Conservation (phyloP, 2,329 filamentous ascomycete genomes). For the Sclerotinia sclerotiorum region DNA sequence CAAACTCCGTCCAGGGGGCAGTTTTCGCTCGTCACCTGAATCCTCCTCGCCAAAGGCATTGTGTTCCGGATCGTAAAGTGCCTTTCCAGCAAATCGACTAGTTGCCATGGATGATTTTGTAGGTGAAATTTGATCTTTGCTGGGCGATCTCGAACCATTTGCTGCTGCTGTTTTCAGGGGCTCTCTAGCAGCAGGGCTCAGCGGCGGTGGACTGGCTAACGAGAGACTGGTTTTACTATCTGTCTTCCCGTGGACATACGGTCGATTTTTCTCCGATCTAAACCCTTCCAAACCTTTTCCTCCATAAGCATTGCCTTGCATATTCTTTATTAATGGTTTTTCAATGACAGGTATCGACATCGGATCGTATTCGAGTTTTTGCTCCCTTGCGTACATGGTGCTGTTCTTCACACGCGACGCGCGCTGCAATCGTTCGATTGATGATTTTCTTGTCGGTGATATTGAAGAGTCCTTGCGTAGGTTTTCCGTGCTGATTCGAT, state of each 20-base stretch:
- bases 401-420: conserved; percentile 97
- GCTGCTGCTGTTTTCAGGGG: conserved; percentile 44
- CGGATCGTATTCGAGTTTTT: conserved; percentile 90
- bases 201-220: conserved; percentile 49
- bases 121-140: conserved; percentile 73
- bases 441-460: conserved; percentile 76
- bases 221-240: conserved; percentile 63
- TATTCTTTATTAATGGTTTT: conserved; percentile 71
- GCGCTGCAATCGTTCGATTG: conserved; percentile 92
- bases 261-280: conserved; percentile 48
- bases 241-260: conserved; percentile 49
- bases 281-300: conserved; percentile 56
- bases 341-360: conserved; percentile 74
- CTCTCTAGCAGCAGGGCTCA: conserved; percentile 39
- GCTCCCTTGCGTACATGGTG: conserved; percentile 91
- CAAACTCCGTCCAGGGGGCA: conserved; percentile 65
- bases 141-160: conserved; percentile 49
- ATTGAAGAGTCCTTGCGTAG: conserved; percentile 56
- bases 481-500: conserved; percentile 69
- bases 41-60: conserved; percentile 68
- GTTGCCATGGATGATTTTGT: conserved; percentile 85
- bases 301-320: conserved; percentile 70
- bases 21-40: conserved; percentile 56
- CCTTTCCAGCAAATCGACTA: conserved; percentile 58
- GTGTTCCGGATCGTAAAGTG: conserved; percentile 66